phyloP scores from a whole-genome alignment of 2,329 filamentous ascomycete genomes.

The Fusarium chlamydosporum region DNA sequence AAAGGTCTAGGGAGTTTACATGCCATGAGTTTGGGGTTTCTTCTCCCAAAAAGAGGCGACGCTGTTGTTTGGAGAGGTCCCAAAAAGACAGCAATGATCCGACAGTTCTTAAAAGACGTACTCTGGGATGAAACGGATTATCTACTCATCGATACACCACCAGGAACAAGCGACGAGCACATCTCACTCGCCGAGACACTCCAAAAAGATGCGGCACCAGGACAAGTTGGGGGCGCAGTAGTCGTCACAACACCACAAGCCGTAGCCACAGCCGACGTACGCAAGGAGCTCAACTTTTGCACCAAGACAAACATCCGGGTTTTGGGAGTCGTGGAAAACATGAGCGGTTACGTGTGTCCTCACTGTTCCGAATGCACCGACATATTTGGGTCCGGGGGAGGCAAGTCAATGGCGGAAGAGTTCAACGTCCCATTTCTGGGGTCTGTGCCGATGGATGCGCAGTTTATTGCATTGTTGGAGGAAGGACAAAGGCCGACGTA shows the following conservation, averaged over 20 bases:
- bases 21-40: slow-evolving; percentile 94
- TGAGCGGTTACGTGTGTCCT: slow-evolving; percentile 91
- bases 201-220: slow-evolving; percentile 71
- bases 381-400: slow-evolving; percentile 92
- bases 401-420: slow-evolving; percentile 88
- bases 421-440: slow-evolving; percentile 88
- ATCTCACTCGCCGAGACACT: slow-evolving; percentile 94
- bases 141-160: slow-evolving; percentile 94
- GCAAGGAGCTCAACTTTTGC: slow-evolving; percentile 96
- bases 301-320: slow-evolving; percentile 83
- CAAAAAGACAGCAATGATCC: slow-evolving; percentile 99
- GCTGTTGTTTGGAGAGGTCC: slow-evolving; percentile 98
- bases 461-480: slow-evolving; percentile 90
- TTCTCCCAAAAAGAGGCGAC: slow-evolving; percentile 85
- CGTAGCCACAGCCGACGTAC: slow-evolving; percentile 91
- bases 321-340: slow-evolving; percentile 95
- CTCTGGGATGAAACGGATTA: slow-evolving; percentile 91
- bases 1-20: slow-evolving; percentile 73
- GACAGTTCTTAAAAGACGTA: slow-evolving; percentile 94
- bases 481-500: slow-evolving; percentile 76
- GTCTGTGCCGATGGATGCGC: slow-evolving; percentile 90
- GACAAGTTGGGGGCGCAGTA: slow-evolving; percentile 86
- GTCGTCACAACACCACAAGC: slow-evolving; percentile 97
- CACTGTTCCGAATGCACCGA: slow-evolving; percentile 89
- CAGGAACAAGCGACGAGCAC: slow-evolving; percentile 96